Evolutionary conservation across 1,284 basidiomycete genomes (phyloP).

Genomic region (Cerrena zonata): DNA sequence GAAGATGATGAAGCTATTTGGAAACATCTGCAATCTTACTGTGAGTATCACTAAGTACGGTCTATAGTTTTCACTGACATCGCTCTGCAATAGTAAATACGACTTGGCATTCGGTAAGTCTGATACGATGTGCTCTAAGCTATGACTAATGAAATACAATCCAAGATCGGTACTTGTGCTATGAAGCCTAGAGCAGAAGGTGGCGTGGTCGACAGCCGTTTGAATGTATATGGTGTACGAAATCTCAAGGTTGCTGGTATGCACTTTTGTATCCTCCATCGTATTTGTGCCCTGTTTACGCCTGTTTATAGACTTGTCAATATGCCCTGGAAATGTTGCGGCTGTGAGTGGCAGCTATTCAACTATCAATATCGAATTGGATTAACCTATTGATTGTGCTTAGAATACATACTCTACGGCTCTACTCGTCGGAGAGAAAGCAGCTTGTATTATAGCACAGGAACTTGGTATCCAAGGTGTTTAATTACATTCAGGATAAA

Average conservation of each 20-base stretch:
- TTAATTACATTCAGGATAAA: slow-evolving; percentile 1
- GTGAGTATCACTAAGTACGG: slow-evolving; percentile 18
- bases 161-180: slow-evolving; percentile 56
- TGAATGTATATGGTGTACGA: slow-evolving; percentile 60
- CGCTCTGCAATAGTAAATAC: slow-evolving; percentile 32
- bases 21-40: slow-evolving; percentile 29
- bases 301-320: slow-evolving; percentile 35
- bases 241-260: slow-evolving; percentile 52
- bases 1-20: slow-evolving; percentile 54
- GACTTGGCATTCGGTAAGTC: slow-evolving; percentile 51
- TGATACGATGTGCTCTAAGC: not conserved
- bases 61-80: slow-evolving; percentile 10
- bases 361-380: not conserved
- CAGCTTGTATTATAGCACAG: slow-evolving; percentile 49
- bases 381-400: too few relatives aligned
- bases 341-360: slow-evolving; percentile 20
- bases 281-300: not conserved
- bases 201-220: slow-evolving; percentile 55
- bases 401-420: slow-evolving; percentile 66
- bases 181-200: slow-evolving; percentile 55
- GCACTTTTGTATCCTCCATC: slow-evolving; percentile 3
- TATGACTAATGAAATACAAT: not conserved
- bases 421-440: slow-evolving; percentile 64
- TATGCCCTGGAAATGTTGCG: slow-evolving; percentile 42
- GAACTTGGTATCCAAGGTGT: slow-evolving; percentile 41